These are phyloP conservation scores for Chalciporus sphaerocephalus DNA, from an alignment of 768 basidiomycete genomes.

Conservation along the genomic window DNA sequence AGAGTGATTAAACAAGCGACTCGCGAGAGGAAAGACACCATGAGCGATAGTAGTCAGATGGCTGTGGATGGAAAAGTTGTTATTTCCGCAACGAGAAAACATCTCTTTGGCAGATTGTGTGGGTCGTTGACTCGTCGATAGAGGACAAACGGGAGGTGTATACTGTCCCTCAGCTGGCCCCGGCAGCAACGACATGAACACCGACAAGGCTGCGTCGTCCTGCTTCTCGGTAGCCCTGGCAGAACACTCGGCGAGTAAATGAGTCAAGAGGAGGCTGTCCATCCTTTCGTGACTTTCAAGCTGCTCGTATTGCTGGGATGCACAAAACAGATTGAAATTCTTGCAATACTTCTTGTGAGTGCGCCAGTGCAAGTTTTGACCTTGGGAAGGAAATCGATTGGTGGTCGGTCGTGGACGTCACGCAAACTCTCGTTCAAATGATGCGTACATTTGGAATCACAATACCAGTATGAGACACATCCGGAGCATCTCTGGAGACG, in stretches of 20 bases:
- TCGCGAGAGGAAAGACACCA: slow-evolving; percentile 73
- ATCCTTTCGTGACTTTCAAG: slow-evolving; percentile 51
- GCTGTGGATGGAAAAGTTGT: slow-evolving; percentile 75
- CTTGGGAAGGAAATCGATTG: slow-evolving; percentile 33
- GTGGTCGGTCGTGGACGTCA: slow-evolving; percentile 4
- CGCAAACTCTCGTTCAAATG: slow-evolving; percentile 5
- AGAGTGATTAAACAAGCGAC: slow-evolving; percentile 80
- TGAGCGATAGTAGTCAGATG: slow-evolving; percentile 67
- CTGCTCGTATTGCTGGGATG: slow-evolving; percentile 43
- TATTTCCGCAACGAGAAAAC: slow-evolving; percentile 68
- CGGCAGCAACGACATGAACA: slow-evolving; percentile 45
- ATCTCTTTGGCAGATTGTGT: slow-evolving; percentile 28
- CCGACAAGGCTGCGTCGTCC: slow-evolving; percentile 27
- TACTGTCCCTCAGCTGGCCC: slow-evolving; percentile 28
- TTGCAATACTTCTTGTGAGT: slow-evolving; percentile 70
- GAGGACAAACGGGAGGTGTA: slow-evolving; percentile 33
- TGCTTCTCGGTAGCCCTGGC: slow-evolving; percentile 6
- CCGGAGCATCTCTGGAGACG: slow-evolving; percentile 56
- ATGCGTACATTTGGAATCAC: slow-evolving; percentile 55
- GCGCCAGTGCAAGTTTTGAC: slow-evolving; percentile 68
- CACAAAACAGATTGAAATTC: slow-evolving; percentile 41
- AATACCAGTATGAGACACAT: slow-evolving; percentile 74
- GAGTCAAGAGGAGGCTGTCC: slow-evolving; percentile 62
- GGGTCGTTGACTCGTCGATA: slow-evolving; percentile 25
- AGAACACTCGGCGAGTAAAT: slow-evolving; percentile 45